Conservation (phyloP, 2,329 filamentous ascomycete species). For the Ophiostoma quercus region DNA sequence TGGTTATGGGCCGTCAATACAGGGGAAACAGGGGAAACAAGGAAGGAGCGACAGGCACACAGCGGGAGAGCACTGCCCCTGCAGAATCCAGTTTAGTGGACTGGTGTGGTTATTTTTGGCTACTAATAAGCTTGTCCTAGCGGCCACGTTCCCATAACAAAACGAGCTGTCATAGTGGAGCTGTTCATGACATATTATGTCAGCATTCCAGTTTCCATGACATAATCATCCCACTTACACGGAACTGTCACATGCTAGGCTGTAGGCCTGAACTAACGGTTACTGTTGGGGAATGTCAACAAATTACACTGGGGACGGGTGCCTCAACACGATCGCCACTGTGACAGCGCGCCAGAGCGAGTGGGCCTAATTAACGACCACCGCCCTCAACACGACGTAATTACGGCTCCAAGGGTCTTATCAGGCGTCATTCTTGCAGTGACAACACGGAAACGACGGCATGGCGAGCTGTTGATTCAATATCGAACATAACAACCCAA, state of each 20-base stretch:
- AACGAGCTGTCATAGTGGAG: neutral
- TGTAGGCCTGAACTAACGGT: neutral
- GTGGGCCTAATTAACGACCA: conserved; percentile 5
- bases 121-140: neutral
- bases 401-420: neutral
- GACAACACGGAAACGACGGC: neutral
- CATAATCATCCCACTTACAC: conserved; percentile 2
- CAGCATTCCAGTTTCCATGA: neutral
- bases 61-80: conserved; percentile 9
- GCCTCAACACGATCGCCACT: conserved; percentile 14
- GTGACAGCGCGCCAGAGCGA: neutral
- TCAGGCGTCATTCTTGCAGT: neutral
- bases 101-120: neutral
- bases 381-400: conserved; percentile 1
- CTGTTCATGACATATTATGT: neutral
- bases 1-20: neutral
- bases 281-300: conserved; percentile 14
- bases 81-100: conserved; percentile 5
- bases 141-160: neutral
- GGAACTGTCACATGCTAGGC: conserved; percentile 8
- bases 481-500: neutral
- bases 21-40: conserved; percentile 2
- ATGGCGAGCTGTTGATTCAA: neutral
- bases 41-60: neutral
- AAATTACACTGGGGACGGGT: conserved; percentile 11